Percentiles rank a stretch among this genome's conserved stretches.
These are phyloP conservation scores for Tremella yokohamensis DNA, from an alignment of 768 basidiomycete species.

Conservation along the genomic window DNA sequence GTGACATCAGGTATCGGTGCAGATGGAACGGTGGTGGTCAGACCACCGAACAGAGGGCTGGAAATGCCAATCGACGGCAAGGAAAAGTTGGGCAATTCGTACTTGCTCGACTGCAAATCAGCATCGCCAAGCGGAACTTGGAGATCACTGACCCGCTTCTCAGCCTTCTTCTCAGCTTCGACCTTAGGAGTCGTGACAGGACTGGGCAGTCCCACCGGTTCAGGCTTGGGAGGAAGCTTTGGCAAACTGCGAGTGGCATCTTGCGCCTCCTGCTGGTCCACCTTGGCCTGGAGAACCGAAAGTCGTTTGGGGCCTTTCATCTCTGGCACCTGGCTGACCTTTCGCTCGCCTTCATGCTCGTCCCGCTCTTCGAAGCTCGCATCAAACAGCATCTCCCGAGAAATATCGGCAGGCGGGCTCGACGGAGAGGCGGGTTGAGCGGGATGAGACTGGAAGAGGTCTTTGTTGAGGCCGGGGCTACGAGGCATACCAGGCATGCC, in stretches of 20 bases:
- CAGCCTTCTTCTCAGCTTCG: slow-evolving; percentile 13
- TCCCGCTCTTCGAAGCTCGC: slow-evolving; percentile 11
- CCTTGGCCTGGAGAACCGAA: slow-evolving; percentile 7
- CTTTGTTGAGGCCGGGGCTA: slow-evolving; percentile 27
- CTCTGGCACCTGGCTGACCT: slow-evolving; percentile 3
- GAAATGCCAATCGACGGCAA: slow-evolving; percentile 42
- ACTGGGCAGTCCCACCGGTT: slow-evolving; percentile 38
- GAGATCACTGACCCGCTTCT: slow-evolving; percentile 27
- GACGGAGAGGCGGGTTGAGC: background rate
- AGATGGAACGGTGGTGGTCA: slow-evolving; percentile 20
- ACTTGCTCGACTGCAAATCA: slow-evolving; percentile 31
- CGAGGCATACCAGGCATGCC: slow-evolving; percentile 44
- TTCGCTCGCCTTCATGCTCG: slow-evolving; percentile 2
- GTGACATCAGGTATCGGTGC: slow-evolving; percentile 21
- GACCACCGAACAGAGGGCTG: slow-evolving; percentile 42
- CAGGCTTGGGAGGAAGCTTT: slow-evolving; percentile 37
- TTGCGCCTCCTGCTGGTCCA: slow-evolving; percentile 10
- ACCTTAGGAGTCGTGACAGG: slow-evolving; percentile 35
- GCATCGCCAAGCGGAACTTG: background rate
- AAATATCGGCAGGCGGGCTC: background rate
- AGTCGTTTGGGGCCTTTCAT: slow-evolving; percentile 4
- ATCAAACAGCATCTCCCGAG: slow-evolving; percentile 19
- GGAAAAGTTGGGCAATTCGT: slow-evolving; percentile 38
- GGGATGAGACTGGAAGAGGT: background rate
- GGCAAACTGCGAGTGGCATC: slow-evolving; percentile 28